Conservation (phyloP, 805 yeast species). For the Zygosaccharomyces kombuchaensis region DNA sequence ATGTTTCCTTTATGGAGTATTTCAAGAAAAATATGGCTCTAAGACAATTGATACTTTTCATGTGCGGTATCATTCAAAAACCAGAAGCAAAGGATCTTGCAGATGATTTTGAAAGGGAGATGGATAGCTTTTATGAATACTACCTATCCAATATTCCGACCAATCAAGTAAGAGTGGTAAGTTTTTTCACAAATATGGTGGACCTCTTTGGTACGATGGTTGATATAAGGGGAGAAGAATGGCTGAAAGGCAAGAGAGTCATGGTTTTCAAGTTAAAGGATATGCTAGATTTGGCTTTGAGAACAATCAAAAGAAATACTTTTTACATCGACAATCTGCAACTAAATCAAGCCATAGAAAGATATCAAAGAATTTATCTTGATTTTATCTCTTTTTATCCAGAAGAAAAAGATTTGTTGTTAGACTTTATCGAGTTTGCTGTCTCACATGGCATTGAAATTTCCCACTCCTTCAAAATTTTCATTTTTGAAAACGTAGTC, state of each 20-base stretch:
- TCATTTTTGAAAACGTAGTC: conserved; percentile 53
- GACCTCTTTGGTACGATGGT: conserved; percentile 58
- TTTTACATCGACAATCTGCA: conserved; percentile 52
- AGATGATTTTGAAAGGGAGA: conserved; percentile 47
- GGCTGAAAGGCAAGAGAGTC: conserved; percentile 51
- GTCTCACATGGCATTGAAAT: conserved; percentile 19
- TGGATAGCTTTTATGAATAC: conserved; percentile 45
- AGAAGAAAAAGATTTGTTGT: conserved; percentile 34
- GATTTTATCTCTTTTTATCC: conserved; percentile 34
- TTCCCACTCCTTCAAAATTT: conserved; percentile 48
- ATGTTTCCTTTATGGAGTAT: conserved; percentile 66
- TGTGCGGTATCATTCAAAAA: conserved; percentile 32
- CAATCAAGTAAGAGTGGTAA: conserved; percentile 34
- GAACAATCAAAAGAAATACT: conserved; percentile 24
- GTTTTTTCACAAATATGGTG: conserved; percentile 61
- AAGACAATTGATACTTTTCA: conserved; percentile 48
- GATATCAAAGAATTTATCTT: conserved; percentile 51
- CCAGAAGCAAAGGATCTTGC: conserved; percentile 46
- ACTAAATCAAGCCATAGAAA: conserved; percentile 62
- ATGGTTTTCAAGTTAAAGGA: conserved; percentile 27
- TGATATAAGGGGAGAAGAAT: conserved; percentile 44
- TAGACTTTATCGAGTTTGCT: conserved; percentile 42
- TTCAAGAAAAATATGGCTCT: conserved; percentile 63
- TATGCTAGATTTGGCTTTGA: conserved; percentile 26
- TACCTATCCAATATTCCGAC: conserved; percentile 43